Conservation (phyloP, 140 eudicot species). For the Eryngium alpinum region DNA sequence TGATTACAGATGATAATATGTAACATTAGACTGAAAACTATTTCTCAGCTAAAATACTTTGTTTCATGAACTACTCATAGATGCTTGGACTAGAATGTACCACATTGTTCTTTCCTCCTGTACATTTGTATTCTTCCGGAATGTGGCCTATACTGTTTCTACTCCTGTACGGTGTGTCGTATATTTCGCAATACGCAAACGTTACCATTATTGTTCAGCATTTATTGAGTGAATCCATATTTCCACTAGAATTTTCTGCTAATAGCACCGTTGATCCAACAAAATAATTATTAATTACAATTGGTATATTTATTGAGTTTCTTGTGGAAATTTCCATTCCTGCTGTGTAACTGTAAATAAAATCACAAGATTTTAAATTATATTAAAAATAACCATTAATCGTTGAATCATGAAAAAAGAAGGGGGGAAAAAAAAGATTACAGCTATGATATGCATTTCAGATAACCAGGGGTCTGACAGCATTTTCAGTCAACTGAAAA, state of each 20-base stretch:
- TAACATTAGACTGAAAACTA: slow-evolving; percentile 35
- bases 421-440: not conserved
- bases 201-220: not conserved
- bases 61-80: slow-evolving; percentile 11
- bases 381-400: no score
- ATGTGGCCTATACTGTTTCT: not conserved
- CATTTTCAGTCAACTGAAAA: slow-evolving; percentile 24
- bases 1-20: slow-evolving; percentile 8
- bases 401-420: not conserved
- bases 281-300: not conserved
- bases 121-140: slow-evolving; percentile 22
- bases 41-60: slow-evolving; percentile 28
- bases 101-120: not conserved
- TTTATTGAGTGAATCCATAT: not conserved
- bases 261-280: not conserved
- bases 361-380: no score
- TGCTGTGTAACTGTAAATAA: no score
- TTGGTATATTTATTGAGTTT: not conserved
- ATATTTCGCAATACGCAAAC: not conserved
- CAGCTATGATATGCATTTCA: slow-evolving; percentile 35
- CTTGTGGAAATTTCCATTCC: not conserved
- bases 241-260: not conserved
- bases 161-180: not conserved
- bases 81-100: not conserved
- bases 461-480: slow-evolving; percentile 15